Percentiles rank a stretch among this genome's conserved stretches.
phyloP scores from a whole-genome alignment of 2,329 filamentous ascomycete genomes.

The Escovopsis sp. region DNA sequence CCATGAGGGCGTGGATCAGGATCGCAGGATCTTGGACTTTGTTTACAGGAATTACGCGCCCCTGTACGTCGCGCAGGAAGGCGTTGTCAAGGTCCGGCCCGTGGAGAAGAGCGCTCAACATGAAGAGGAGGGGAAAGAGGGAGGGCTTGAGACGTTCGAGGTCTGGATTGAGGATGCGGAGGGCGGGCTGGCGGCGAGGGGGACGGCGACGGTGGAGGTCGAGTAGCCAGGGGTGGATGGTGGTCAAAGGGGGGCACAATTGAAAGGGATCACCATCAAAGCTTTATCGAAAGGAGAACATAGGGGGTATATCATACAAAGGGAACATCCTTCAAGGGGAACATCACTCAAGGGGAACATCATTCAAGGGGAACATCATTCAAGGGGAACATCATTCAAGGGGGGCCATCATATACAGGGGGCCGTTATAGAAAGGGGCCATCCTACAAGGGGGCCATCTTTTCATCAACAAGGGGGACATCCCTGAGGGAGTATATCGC shows the following conservation, averaged over 20 bases:
- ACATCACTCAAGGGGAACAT: too few relatives aligned
- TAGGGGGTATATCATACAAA: too few relatives aligned
- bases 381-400: too few relatives aligned
- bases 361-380: too few relatives aligned
- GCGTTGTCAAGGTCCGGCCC: conserved; percentile 52
- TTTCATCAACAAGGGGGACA: too few relatives aligned
- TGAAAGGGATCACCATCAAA: not conserved
- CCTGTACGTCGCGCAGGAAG: conserved; percentile 56
- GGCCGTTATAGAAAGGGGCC: too few relatives aligned
- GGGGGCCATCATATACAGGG: too few relatives aligned
- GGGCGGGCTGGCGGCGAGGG: conserved; percentile 50
- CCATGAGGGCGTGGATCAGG: too few relatives aligned
- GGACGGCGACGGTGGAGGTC: conserved; percentile 17
- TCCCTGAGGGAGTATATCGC: too few relatives aligned
- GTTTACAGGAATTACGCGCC: conserved; percentile 73
- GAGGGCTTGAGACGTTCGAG: conserved; percentile 30
- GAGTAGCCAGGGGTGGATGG: not conserved
- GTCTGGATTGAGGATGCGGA: conserved; percentile 49
- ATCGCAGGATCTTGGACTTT: conserved; percentile 36
- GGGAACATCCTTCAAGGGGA: too few relatives aligned
- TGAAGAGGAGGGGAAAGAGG: conserved; percentile 26
- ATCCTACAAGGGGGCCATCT: too few relatives aligned
- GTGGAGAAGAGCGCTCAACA: conserved; percentile 23
- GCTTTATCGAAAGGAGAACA: too few relatives aligned
- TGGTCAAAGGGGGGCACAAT: not conserved